Percentiles rank a stretch among this genome's conserved stretches.
These are phyloP conservation scores for Jamesozyma lodderae DNA, from an alignment of 805 yeast species.

Conservation along the genomic window DNA sequence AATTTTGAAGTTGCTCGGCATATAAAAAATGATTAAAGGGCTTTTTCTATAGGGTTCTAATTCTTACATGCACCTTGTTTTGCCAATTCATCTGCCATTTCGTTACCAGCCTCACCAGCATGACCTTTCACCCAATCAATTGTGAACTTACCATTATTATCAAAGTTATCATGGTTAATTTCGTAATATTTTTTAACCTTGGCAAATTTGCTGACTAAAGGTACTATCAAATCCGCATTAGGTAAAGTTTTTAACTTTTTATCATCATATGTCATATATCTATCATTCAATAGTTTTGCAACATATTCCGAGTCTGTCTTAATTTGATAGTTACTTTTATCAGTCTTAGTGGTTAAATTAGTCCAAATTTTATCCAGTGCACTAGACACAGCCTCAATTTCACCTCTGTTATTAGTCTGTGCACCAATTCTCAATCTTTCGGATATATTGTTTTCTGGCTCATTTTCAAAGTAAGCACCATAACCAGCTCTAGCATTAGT, in stretches of 20 bases:
- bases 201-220: slow-evolving; percentile 35
- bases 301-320: slow-evolving; percentile 67
- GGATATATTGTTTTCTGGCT: slow-evolving; percentile 39
- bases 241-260: slow-evolving; percentile 31
- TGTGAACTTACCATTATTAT: slow-evolving; percentile 33
- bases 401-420: slow-evolving; percentile 79
- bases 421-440: slow-evolving; percentile 38
- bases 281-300: slow-evolving; percentile 44
- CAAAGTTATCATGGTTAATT: slow-evolving; percentile 16
- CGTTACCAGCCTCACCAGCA: slow-evolving; percentile 60
- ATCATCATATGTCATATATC: slow-evolving; percentile 44
- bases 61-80: slow-evolving; percentile 44
- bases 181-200: slow-evolving; percentile 33
- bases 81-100: slow-evolving; percentile 68
- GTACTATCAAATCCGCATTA: slow-evolving; percentile 28
- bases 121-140: slow-evolving; percentile 69
- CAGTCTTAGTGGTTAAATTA: slow-evolving; percentile 11
- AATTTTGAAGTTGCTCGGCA: too few relatives aligned
- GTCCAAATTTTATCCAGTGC: slow-evolving; percentile 42
- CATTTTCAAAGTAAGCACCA: slow-evolving; percentile 66
- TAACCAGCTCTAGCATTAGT: slow-evolving; percentile 40
- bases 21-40: too few relatives aligned
- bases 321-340: slow-evolving; percentile 33
- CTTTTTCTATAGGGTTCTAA: slow-evolving; percentile 1
- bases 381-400: slow-evolving; percentile 53